phyloP scores from a whole-genome alignment of 2,329 filamentous ascomycete species.

The Penicillium sp. region DNA sequence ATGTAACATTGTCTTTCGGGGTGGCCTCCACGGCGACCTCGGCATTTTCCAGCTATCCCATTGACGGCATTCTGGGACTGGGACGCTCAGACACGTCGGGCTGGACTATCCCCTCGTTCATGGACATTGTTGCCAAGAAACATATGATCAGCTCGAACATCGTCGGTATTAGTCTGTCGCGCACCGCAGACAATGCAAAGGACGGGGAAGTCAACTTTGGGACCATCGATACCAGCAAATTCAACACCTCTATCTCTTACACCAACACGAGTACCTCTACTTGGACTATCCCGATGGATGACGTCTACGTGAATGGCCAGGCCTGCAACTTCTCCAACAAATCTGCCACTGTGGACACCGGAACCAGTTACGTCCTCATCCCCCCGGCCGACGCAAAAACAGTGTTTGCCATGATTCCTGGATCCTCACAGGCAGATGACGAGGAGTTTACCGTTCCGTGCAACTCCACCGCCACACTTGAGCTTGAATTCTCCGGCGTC shows the following conservation, averaged over 20 bases:
- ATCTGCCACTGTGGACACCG: slow-evolving; percentile 75
- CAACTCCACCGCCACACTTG: slow-evolving; percentile 58
- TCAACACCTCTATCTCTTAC: slow-evolving; percentile 66
- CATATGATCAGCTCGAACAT: slow-evolving; percentile 62
- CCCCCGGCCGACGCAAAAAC: slow-evolving; percentile 63
- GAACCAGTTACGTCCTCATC: slow-evolving; percentile 75
- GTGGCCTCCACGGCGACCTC: slow-evolving; percentile 67
- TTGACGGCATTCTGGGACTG: slow-evolving; percentile 83
- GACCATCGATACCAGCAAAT: slow-evolving; percentile 63
- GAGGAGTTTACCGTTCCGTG: slow-evolving; percentile 72
- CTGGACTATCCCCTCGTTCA: slow-evolving; percentile 59
- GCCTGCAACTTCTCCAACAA: slow-evolving; percentile 53
- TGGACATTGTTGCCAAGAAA: slow-evolving; percentile 59
- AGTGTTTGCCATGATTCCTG: slow-evolving; percentile 66
- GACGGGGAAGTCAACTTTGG: slow-evolving; percentile 79
- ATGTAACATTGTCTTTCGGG: slow-evolving; percentile 66
- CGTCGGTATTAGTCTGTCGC: slow-evolving; percentile 68
- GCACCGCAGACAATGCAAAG: slow-evolving; percentile 62
- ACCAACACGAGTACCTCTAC: slow-evolving; percentile 56
- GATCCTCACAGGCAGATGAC: slow-evolving; percentile 55
- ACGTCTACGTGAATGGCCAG: slow-evolving; percentile 61
- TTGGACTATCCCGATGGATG: slow-evolving; percentile 72
- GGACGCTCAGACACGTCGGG: slow-evolving; percentile 59
- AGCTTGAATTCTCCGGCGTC: slow-evolving; percentile 65
- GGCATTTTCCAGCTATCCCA: slow-evolving; percentile 74